Evolutionary conservation across 306 rosid species (phyloP), one percentile per base, ranked within the genome.

Genomic region (Pterocarpus santalinus): DNA sequence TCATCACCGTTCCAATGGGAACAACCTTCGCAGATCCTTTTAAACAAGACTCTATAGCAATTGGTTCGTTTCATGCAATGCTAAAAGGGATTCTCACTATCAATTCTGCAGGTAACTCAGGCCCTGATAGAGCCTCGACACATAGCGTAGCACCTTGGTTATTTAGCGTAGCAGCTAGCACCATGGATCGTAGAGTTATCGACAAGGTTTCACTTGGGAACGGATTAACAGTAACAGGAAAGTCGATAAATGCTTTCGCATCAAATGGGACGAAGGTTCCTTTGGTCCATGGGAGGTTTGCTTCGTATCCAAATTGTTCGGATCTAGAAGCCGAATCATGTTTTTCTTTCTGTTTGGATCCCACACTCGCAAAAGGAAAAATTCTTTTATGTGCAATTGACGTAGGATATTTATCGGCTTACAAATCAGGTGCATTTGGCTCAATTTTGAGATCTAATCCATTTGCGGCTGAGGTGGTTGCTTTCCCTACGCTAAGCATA

Each of bases 21-120:
- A 2, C 1, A 11, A 3, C 0, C 0, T 4, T 2, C 2, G 13
- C 2, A 8, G 4, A 0, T 0, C 12, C 52, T 13, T 47, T 47
- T 47, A 12, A 47, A 8, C 3, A 9, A 1, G 52, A 47, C 14
- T 2, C 41, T 3, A 7, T 83, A 12, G 64, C 87, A 0, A 80
- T 88, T 51, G 91, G 87, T 43, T 61, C 88, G 30, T 84, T 87
- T 16, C 90, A 84, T 65, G 90, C 88, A 0, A 81, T 81, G 88
- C n/a, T 44, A 53, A 86, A 41, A 83, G 82, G 89, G 41, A 58
- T 88, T 8, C 79, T 83, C 16, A 83, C 89, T 4, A 30, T 74
- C 10, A 2, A 88, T 2, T 14, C 86, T 35, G 89, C 84, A 2
- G 91, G 91, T 28, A 88, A 88, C 14, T 6, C 2, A 4, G 82